phyloP scores from a whole-genome alignment of 2,329 filamentous ascomycete genomes.

The Aspergillus pseudotamarii region DNA sequence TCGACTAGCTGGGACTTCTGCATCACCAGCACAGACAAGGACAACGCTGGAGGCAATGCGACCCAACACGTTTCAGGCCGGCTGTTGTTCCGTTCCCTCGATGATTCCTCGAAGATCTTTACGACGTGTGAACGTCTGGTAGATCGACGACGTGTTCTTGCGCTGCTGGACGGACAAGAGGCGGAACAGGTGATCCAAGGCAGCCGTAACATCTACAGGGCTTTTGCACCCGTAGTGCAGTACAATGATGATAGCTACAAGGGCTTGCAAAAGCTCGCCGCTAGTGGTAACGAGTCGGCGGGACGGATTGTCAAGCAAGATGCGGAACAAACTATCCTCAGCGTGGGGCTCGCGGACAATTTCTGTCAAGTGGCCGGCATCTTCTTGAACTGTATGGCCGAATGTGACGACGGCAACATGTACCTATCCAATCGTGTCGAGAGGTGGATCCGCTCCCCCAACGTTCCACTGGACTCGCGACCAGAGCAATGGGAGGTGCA shows the following conservation, averaged over 20 bases:
- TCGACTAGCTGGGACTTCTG: constrained; percentile 32
- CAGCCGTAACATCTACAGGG: constrained; percentile 22
- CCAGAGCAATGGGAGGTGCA: constrained; percentile 27
- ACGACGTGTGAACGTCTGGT: constrained; percentile 38
- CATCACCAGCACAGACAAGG: constrained; percentile 19
- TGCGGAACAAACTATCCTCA: constrained; percentile 25
- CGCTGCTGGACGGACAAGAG: constrained; percentile 13
- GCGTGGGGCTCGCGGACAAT: constrained; percentile 25
- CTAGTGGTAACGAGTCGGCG: constrained; percentile 23
- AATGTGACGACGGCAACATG: constrained; percentile 23
- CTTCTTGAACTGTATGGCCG: constrained; percentile 37
- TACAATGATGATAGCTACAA: constrained; percentile 18
- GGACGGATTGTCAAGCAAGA: constrained; percentile 21
- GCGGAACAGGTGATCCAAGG: constrained; percentile 22
- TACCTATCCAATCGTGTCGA: constrained; percentile 34
- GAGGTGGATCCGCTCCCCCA: constrained; percentile 26
- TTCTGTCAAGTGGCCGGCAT: constrained; percentile 40
- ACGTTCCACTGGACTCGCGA: constrained; percentile 1
- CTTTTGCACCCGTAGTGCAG: constrained; percentile 22
- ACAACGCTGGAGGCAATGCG: neutral
- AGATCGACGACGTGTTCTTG: constrained; percentile 29
- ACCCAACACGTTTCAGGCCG: constrained; percentile 30
- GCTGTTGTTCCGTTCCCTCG: constrained; percentile 21
- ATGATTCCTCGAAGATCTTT: constrained; percentile 25
- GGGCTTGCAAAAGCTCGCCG: constrained; percentile 23